A percentile compares a stretch with the other conserved stretches of the same genome.
phyloP scores from a whole-genome alignment of 1,284 basidiomycete species.

The Pseudozyma flocculosa region DNA sequence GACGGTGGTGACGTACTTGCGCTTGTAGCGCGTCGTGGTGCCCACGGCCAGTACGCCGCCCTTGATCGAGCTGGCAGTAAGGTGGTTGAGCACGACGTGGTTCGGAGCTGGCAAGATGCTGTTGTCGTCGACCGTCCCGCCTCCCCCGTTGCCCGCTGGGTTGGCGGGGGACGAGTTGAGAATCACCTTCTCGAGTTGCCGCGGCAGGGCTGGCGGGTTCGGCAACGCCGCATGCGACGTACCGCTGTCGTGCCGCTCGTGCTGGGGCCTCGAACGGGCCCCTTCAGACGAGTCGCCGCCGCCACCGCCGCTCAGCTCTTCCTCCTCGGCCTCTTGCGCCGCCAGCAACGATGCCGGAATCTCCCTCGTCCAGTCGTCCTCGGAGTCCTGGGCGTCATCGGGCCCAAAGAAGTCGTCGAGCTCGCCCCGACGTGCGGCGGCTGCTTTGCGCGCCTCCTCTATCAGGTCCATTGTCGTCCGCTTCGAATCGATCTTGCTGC shows the following conservation, averaged over 20 bases:
- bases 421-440: constrained; percentile 28
- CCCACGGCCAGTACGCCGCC: constrained; percentile 92
- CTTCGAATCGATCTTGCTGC: constrained; percentile 37
- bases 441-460: constrained; percentile 39
- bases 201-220: constrained; percentile 70
- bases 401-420: constrained; percentile 50
- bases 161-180: constrained; percentile 66
- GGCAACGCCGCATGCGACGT: constrained; percentile 25
- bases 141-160: constrained; percentile 23
- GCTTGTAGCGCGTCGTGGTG: constrained; percentile 85
- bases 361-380: constrained; percentile 57
- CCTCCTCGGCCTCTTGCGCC: constrained; percentile 54
- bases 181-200: constrained; percentile 91
- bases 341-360: constrained; percentile 57
- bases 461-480: constrained; percentile 38
- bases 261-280: constrained; percentile 1
- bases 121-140: constrained; percentile 74
- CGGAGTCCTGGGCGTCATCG: constrained; percentile 39
- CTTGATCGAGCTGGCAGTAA: constrained; percentile 92
- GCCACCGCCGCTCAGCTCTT: constrained; percentile 38
- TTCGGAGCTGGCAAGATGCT: constrained; percentile 83
- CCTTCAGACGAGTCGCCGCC: too few relatives aligned
- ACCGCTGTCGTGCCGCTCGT: constrained; percentile 13
- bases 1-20: constrained; percentile 77
- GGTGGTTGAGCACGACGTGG: constrained; percentile 91